Evolutionary conservation across 2,329 filamentous ascomycete genomes (phyloP), one percentile per base, ranked within the genome.

Genomic region (Aspergillus tubingensis): DNA sequence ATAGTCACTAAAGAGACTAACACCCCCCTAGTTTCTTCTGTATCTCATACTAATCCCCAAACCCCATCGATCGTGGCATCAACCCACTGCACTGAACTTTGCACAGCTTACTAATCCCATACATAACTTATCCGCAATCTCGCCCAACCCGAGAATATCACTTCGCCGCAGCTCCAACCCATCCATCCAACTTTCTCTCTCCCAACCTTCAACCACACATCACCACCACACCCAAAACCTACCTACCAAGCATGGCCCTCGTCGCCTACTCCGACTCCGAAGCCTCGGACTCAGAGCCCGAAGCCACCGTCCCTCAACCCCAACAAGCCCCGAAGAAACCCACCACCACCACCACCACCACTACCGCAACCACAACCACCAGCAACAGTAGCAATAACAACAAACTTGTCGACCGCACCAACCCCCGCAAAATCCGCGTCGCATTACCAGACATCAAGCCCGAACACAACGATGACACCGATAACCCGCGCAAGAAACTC

Each of bases 211-310:
- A 49, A 15, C 25, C 47, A 50, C 47, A 30, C 47, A 49, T 30
- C 47, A 49, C 7, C 23, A 30, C 30, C 11, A 52, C 5, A 19
- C 25, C 3, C 49, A 8, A 52, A 19, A 8, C 5, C 7, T 27
- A 38, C 27, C n/a, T 7, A n/a, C 47, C 49, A 59, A 67, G n/a
- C 41, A 95, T 95, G 91, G 88, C 85, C 13, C 81, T 96, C 30
- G 91, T 95, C 66, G 88, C 89, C 63, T 96, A 96, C 70, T 93
- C 91, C 3, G 91, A 93, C 73, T 95, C 88, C 0, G 88, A 90
- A 68, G 80, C 76, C 50, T 92, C 88, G 11, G 89, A 90, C 57
- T 82, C 82, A 15, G 88, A 91, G 57, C 70, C 48, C 54, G 75
- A 64, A 65, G 74, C 56, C 61, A 76, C 39, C 75, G 76, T 39